Conservation (phyloP, 768 basidiomycete genomes). For the Strobilomyces echinocephalus region DNA sequence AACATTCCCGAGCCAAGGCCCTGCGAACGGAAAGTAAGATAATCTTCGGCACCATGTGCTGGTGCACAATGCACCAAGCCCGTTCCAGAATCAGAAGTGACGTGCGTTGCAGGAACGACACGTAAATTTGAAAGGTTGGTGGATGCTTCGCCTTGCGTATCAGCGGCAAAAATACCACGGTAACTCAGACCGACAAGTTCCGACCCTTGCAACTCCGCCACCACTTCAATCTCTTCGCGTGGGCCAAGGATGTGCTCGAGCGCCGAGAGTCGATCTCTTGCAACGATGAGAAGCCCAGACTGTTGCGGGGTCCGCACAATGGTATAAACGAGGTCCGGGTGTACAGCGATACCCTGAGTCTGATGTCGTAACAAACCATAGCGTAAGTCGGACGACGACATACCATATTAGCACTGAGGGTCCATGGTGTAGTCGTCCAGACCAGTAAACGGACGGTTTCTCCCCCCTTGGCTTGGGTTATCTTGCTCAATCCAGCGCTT, state of each 20-base stretch:
- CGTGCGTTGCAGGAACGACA: slow-evolving; percentile 69
- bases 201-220: slow-evolving; percentile 28
- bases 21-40: slow-evolving; percentile 61
- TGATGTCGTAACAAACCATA: not conserved
- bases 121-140: slow-evolving; percentile 21
- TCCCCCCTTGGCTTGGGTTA: slow-evolving; percentile 31
- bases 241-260: slow-evolving; percentile 25
- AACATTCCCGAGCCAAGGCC: slow-evolving; percentile 51
- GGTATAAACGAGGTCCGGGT: slow-evolving; percentile 66
- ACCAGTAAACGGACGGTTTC: slow-evolving; percentile 57
- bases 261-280: slow-evolving; percentile 44
- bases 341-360: slow-evolving; percentile 79
- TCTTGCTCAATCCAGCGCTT: slow-evolving; percentile 9
- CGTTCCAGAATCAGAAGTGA: slow-evolving; percentile 84
- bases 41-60: slow-evolving; percentile 93
- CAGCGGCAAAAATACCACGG: slow-evolving; percentile 51
- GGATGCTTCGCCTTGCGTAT: slow-evolving; percentile 2
- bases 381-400: slow-evolving; percentile 12
- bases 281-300: slow-evolving; percentile 41
- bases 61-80: slow-evolving; percentile 95
- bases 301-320: slow-evolving; percentile 37
- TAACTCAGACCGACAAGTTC: slow-evolving; percentile 62
- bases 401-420: slow-evolving; percentile 92
- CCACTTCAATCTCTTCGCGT: slow-evolving; percentile 15
- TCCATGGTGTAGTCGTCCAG: slow-evolving; percentile 99